These are phyloP conservation scores for Pythium brachiatum DNA, from an alignment of 352 stramenopile genomes.

Conservation along the genomic window DNA sequence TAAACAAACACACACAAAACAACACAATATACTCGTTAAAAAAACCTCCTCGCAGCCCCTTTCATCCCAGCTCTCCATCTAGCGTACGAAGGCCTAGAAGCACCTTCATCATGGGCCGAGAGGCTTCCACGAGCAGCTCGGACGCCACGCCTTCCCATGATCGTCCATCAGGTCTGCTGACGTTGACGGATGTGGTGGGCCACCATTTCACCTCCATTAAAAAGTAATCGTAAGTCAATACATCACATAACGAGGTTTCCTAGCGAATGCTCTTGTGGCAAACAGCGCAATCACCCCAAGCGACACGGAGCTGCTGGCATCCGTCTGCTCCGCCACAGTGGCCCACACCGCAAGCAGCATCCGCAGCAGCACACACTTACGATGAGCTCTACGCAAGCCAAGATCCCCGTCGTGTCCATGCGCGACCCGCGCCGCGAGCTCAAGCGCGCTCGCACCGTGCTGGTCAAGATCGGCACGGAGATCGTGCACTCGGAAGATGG, in stretches of 20 bases:
- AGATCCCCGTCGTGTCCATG: slow-evolving; percentile 9
- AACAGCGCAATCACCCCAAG: slow-evolving; percentile 15
- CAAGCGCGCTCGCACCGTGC: slow-evolving; percentile 62
- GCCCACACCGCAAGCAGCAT: background rate
- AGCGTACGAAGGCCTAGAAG: too few relatives aligned
- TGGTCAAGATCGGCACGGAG: slow-evolving; percentile 86
- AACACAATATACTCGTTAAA: slow-evolving; percentile 21
- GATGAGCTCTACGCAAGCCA: background rate
- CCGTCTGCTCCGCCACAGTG: background rate
- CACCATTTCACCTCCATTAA: background rate
- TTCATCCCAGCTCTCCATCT: too few relatives aligned
- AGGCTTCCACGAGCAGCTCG: background rate
- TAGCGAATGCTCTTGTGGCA: slow-evolving; percentile 11
- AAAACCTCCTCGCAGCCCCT: background rate
- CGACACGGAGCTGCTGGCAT: slow-evolving; percentile 3
- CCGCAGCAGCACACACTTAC: background rate
- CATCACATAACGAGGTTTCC: slow-evolving; percentile 5
- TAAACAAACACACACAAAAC: slow-evolving; percentile 15
- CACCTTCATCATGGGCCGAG: background rate
- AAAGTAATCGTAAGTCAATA: background rate
- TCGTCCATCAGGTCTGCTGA: background rate
- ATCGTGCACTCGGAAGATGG: slow-evolving; percentile 80
- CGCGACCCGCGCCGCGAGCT: slow-evolving; percentile 39
- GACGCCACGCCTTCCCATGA: background rate
- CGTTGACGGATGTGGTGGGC: slow-evolving; percentile 1